Percentiles rank a stretch among this genome's conserved stretches.
phyloP scores from a whole-genome alignment of 768 basidiomycete species.

The Fibroporia radiculosa region DNA sequence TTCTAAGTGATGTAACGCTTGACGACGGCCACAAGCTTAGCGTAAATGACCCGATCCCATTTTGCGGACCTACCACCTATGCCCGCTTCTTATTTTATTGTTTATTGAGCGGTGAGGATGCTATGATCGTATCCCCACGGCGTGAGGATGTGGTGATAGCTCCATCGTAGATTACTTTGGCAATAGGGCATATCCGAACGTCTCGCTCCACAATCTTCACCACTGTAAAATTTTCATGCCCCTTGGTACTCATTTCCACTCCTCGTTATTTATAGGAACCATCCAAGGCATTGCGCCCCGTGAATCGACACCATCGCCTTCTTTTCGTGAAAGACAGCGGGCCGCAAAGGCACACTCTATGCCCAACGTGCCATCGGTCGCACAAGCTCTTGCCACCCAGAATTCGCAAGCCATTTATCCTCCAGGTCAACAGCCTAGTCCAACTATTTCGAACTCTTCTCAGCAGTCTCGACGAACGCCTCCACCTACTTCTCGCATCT shows the following conservation, averaged over 20 bases:
- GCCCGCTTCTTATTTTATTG: too few species aligned
- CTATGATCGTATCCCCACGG: too few species aligned
- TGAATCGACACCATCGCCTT: constrained; percentile 36
- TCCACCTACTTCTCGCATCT: constrained; percentile 22
- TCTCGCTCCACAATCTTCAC: too few species aligned
- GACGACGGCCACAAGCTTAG: too few species aligned
- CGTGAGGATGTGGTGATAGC: too few species aligned
- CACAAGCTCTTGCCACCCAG: constrained; percentile 40
- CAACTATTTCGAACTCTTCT: constrained; percentile 25
- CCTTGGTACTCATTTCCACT: constrained; percentile 15
- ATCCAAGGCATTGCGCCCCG: constrained; percentile 30
- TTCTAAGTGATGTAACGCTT: background rate
- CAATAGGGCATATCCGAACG: too few species aligned
- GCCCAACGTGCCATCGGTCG: constrained; percentile 51
- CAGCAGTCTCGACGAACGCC: constrained; percentile 29
- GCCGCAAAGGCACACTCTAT: constrained; percentile 52
- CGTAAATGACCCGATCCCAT: too few species aligned
- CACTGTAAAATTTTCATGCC: too few species aligned
- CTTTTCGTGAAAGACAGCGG: constrained; percentile 38
- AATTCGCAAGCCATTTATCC: constrained; percentile 28
- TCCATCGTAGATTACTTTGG: background rate
- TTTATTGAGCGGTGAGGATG: too few species aligned
- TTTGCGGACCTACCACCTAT: too few species aligned
- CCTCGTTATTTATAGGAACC: constrained; percentile 15
- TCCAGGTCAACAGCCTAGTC: constrained; percentile 30